Evolutionary conservation across 768 basidiomycete genomes (phyloP).

Genomic region (Pleurotus sapidus): DNA sequence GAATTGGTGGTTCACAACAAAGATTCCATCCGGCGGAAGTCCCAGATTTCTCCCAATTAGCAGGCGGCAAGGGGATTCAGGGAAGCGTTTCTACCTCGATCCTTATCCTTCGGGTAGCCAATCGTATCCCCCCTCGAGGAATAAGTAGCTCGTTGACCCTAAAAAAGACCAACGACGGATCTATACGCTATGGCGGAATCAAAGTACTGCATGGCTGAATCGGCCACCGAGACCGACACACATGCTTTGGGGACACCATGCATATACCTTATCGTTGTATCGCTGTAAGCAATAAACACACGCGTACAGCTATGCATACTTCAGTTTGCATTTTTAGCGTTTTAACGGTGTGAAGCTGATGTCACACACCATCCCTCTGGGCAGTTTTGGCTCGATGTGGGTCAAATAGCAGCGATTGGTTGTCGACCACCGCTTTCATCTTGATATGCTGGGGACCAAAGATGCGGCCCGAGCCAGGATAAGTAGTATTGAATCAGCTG

Average conservation of each 20-base stretch:
- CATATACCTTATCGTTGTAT: slow-evolving; percentile 4
- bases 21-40: background rate
- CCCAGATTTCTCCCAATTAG: background rate
- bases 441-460: slow-evolving; percentile 14
- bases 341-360: slow-evolving; percentile 11
- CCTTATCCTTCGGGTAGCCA: background rate
- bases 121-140: background rate
- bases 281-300: background rate
- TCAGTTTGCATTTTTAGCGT: slow-evolving; percentile 14
- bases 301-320: background rate
- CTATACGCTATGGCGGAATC: background rate
- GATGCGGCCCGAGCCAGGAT: slow-evolving; percentile 15
- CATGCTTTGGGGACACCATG: background rate
- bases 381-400: background rate
- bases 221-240: background rate
- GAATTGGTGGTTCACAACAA: background rate
- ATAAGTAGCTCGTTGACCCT: background rate
- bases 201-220: background rate
- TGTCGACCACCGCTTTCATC: slow-evolving; percentile 13
- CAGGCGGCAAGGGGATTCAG: background rate
- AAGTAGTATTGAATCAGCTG: slow-evolving; percentile 10
- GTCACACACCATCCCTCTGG: slow-evolving; percentile 1
- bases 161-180: background rate
- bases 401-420: slow-evolving; percentile 1
- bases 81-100: background rate